Conservation (phyloP, 345 rosid species). For the Dovyalis caffra region DNA sequence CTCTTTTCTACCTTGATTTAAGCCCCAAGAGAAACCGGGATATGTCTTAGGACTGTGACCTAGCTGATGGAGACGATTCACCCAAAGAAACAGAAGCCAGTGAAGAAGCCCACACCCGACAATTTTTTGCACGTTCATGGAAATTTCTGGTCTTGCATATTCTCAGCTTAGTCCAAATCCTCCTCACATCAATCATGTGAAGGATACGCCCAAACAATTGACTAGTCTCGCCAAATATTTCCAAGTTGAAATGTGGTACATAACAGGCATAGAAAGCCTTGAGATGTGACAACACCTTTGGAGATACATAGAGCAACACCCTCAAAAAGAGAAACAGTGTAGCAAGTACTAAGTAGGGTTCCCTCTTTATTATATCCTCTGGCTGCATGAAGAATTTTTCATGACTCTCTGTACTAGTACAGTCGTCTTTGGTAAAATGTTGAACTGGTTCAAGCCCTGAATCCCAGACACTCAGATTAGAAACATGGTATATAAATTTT, state of each 20-base stretch:
- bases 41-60: slow-evolving; percentile 34
- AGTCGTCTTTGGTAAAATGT: slow-evolving; percentile 39
- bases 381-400: slow-evolving; percentile 34
- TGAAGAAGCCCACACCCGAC: slow-evolving; percentile 88
- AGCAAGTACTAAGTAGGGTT: slow-evolving; percentile 60
- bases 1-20: slow-evolving; percentile 21
- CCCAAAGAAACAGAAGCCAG: slow-evolving; percentile 87
- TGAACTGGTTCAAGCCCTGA: slow-evolving; percentile 67
- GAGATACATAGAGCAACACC: slow-evolving; percentile 45
- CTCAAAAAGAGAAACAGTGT: slow-evolving; percentile 52
- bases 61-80: slow-evolving; percentile 56
- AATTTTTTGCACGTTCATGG: slow-evolving; percentile 71
- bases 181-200: slow-evolving; percentile 76
- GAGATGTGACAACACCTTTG: slow-evolving; percentile 44
- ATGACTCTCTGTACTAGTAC: slow-evolving; percentile 13
- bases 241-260: slow-evolving; percentile 70
- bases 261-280: slow-evolving; percentile 57
- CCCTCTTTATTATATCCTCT: slow-evolving; percentile 44
- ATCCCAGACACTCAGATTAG: slow-evolving; percentile 10
- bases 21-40: background rate
- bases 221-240: slow-evolving; percentile 82
- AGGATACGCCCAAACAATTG: slow-evolving; percentile 63
- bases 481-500: background rate
- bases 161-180: slow-evolving; percentile 71
- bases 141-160: slow-evolving; percentile 73